Evolutionary conservation across 495 filamentous ascomycete genomes (phyloP).

Genomic region (Neurospora africana): DNA sequence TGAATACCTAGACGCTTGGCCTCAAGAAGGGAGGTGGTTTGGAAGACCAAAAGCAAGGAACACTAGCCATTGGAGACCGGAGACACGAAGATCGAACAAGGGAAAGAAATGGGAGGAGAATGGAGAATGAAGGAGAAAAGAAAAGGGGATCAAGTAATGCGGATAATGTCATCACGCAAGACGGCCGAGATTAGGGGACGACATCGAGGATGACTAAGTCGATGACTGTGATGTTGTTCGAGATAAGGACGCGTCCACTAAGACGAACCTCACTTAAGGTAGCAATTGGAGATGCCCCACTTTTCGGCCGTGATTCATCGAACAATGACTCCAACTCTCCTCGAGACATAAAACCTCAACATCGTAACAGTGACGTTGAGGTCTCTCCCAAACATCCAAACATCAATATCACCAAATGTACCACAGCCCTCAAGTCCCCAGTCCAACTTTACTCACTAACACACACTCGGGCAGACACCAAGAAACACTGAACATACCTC

Average conservation of each 20-base stretch:
- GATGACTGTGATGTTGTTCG: background rate
- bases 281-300: background rate
- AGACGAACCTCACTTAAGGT: background rate
- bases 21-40: too few relatives aligned
- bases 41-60: too few relatives aligned
- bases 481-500: background rate
- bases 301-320: background rate
- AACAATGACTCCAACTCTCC: background rate
- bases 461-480: background rate
- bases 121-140: too few relatives aligned
- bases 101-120: too few relatives aligned
- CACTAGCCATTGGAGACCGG: too few relatives aligned
- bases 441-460: background rate
- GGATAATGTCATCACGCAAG: background rate
- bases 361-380: background rate
- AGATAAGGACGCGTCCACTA: accelerated
- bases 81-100: too few relatives aligned
- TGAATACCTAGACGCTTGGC: too few relatives aligned
- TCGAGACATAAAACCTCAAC: background rate
- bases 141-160: too few relatives aligned
- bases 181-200: background rate
- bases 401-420: background rate
- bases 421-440: background rate
- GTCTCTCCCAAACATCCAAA: background rate
- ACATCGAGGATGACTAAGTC: background rate